These are phyloP conservation scores for Sporothrix sp. DNA, from an alignment of 2,329 filamentous ascomycete species.

Conservation along the genomic window DNA sequence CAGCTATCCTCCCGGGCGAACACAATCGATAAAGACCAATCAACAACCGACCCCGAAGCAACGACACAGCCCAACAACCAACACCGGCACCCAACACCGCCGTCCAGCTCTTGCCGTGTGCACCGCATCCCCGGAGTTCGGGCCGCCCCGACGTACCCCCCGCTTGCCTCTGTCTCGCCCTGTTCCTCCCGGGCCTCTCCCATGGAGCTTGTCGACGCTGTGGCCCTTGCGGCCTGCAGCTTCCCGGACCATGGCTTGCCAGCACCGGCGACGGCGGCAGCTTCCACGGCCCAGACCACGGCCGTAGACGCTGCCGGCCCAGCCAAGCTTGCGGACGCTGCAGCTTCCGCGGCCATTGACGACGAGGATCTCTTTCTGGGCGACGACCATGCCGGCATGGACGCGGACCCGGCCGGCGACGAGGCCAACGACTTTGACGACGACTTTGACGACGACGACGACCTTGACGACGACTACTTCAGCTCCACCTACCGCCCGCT, in stretches of 20 bases:
- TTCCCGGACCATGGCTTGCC: not conserved
- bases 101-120: no score
- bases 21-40: no score
- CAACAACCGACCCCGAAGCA: no score
- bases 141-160: no score
- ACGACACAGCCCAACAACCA: no score
- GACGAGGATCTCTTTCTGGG: conserved; percentile 11
- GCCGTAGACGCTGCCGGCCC: not conserved
- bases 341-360: conserved; percentile 6
- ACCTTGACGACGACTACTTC: conserved; percentile 46
- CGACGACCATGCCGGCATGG: conserved; percentile 21
- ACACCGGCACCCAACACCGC: no score
- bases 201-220: not conserved
- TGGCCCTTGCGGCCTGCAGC: no score
- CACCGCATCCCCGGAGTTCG: no score
- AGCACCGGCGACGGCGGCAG: not conserved
- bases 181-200: not conserved
- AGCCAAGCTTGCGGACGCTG: not conserved
- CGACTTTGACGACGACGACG: conserved; percentile 30
- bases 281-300: not conserved
- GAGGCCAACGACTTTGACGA: not conserved
- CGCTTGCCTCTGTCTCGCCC: not conserved
- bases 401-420: conserved; percentile 37
- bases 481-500: conserved; percentile 53
- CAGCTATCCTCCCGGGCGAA: no score